Base-by-base conservation (phyloP, 306 rosid species). In the Cucumis melo region DNA sequence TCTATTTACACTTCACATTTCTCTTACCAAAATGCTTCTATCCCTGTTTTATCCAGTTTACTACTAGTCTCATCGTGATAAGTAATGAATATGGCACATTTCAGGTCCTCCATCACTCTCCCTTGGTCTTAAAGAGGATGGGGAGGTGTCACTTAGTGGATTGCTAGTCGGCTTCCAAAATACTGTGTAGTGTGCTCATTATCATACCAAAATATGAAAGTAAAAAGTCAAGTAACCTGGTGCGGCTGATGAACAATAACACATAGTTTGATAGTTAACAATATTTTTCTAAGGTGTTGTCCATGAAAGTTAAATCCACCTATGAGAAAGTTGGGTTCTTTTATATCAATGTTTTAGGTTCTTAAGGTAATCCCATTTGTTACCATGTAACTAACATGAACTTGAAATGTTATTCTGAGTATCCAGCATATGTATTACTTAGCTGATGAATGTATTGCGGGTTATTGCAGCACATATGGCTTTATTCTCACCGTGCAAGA, bases 401-500 rank as follows among this genome's bases (percentile, higher is more conserved):
- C 17, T 36, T 67, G 55, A 41, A 68, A 10, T 46, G 20, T 2
- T 46, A 23, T 23, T 46, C 57, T 7, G 58, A 71, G 42, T 71
- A 10, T 41, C 10, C 32, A 12, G 19, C 73, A 66, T 66, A 66
- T 13, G 34, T 86, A 56, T 72, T 42, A 74, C 16, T 48, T 58
- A 6, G 48, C 77, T 82, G 63, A 68, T 80, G 60, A 81, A 55
- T 74, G 21, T 64, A 21, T 81, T 78, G 64, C 39, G 78, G 81
- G 74, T 84, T 85, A 80, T 78, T 88, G 87, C 97, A 90, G 97
- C 63, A 89, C 97, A 65, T 91, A 91, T 80, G 98, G 98, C 67
- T 94, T 94, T 85, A 90, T 89, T 81, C 96, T 91, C 77, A 94
- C 98, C 1, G 89, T 90, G 64, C 96, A 78, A 78, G 98, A 94